Conservation (phyloP, 768 basidiomycete genomes). For the Mycena galopus region DNA sequence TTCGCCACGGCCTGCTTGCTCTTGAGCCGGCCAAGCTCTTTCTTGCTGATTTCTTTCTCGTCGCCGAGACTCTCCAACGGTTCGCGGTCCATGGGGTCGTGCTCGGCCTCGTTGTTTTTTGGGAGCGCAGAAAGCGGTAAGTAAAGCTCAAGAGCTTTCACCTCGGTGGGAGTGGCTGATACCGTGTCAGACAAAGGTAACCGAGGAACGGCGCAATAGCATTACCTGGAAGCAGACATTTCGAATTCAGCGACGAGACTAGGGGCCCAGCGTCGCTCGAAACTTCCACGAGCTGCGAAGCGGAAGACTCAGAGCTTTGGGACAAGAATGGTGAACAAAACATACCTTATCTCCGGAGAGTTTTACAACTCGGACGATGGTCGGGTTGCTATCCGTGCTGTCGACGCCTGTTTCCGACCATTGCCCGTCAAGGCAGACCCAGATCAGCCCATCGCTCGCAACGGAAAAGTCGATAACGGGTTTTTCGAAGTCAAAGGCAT, state of each 20-base stretch:
- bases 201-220: conserved; percentile 22
- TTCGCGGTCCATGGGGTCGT: conserved; percentile 55
- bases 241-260: conserved; percentile 60
- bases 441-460: conserved; percentile 52
- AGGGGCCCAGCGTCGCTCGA: conserved; percentile 46
- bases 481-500: conserved; percentile 62
- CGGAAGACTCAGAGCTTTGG: background rate
- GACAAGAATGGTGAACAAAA: background rate
- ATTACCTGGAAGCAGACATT: conserved; percentile 61
- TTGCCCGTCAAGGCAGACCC: conserved; percentile 53
- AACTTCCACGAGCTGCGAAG: conserved; percentile 52
- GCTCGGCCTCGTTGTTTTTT: conserved; percentile 65
- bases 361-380: conserved; percentile 47
- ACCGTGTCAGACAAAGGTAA: background rate
- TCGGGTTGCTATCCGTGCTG: conserved; percentile 23
- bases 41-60: conserved; percentile 51
- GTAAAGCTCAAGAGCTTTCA: conserved; percentile 73
- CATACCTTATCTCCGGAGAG: conserved; percentile 56
- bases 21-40: conserved; percentile 63
- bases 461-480: conserved; percentile 74
- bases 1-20: conserved; percentile 63
- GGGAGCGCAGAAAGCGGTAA: conserved; percentile 68
- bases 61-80: conserved; percentile 34
- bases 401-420: conserved; percentile 38
- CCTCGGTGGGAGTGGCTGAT: conserved; percentile 62